Evolutionary conservation across 2,329 filamentous ascomycete species (phyloP).

Genomic region (Beauveria brongniartii): DNA sequence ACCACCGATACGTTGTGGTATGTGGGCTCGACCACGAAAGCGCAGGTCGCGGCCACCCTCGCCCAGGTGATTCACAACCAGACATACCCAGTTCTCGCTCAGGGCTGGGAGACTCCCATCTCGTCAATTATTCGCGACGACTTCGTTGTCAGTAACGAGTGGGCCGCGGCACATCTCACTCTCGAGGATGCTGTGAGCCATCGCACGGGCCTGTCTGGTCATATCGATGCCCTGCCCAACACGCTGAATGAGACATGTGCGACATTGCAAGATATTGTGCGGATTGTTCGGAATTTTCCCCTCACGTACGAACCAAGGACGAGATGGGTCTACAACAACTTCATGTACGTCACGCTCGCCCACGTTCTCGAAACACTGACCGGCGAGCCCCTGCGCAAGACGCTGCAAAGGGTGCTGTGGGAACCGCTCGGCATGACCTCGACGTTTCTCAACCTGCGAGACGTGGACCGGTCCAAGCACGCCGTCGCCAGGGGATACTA

Average conservation of each 20-base stretch:
- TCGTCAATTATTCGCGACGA: conserved; percentile 40
- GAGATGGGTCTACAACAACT: conserved; percentile 41
- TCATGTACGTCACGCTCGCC: conserved; percentile 38
- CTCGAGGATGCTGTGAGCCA: conserved; percentile 48
- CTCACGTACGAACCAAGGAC: conserved; percentile 35
- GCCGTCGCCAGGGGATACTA: conserved; percentile 35
- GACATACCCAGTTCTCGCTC: conserved; percentile 16
- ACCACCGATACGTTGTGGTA: conserved; percentile 44
- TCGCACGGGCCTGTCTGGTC: conserved; percentile 39
- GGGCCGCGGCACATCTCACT: conserved; percentile 39
- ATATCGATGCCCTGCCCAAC: conserved; percentile 22
- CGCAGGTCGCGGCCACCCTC: conserved; percentile 42
- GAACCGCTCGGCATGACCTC: conserved; percentile 38
- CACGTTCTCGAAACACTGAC: conserved; percentile 38
- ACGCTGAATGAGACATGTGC: conserved; percentile 22
- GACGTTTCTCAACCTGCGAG: conserved; percentile 26
- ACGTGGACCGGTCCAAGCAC: conserved; percentile 18
- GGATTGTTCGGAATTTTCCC: conserved; percentile 37
- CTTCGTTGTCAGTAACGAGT: conserved; percentile 40
- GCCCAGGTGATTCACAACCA: conserved; percentile 41
- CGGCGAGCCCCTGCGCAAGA: conserved; percentile 28
- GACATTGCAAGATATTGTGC: conserved; percentile 28
- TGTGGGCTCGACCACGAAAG: conserved; percentile 48
- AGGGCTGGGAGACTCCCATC: conserved; percentile 41
- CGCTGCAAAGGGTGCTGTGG: conserved; percentile 36